phyloP scores from a whole-genome alignment of 1,284 basidiomycete genomes.

The Cryptococcus hybrid region DNA sequence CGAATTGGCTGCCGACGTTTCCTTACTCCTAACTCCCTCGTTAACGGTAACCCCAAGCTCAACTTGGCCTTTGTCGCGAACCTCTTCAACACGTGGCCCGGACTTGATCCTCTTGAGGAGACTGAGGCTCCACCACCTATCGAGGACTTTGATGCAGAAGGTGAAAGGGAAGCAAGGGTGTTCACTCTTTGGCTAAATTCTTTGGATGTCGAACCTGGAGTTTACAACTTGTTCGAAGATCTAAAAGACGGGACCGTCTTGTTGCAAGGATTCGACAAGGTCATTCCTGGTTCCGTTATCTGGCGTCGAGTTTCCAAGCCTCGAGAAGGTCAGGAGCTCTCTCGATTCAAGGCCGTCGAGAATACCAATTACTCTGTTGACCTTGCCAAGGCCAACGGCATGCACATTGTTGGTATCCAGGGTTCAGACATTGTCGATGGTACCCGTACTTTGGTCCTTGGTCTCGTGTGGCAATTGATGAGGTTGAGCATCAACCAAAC shows the following conservation, averaged over 20 bases:
- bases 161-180: slow-evolving; percentile 94
- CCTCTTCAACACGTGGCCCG: slow-evolving; percentile 96
- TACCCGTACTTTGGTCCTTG: slow-evolving; percentile 84
- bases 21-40: slow-evolving; percentile 84
- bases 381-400: slow-evolving; percentile 83
- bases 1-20: slow-evolving; percentile 94
- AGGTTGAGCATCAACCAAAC: slow-evolving; percentile 89
- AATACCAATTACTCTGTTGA: slow-evolving; percentile 98
- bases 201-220: slow-evolving; percentile 90
- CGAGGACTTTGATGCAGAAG: slow-evolving; percentile 98
- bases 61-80: slow-evolving; percentile 99
- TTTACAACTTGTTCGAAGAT: slow-evolving; percentile 96
- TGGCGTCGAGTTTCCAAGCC: slow-evolving; percentile 95
- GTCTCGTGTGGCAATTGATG: slow-evolving; percentile 98
- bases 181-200: slow-evolving; percentile 99
- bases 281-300: slow-evolving; percentile 84
- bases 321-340: slow-evolving; percentile 79
- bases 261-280: slow-evolving; percentile 95
- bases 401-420: slow-evolving; percentile 97
- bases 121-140: slow-evolving; percentile 69
- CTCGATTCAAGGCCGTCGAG: slow-evolving; percentile 95
- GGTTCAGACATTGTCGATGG: slow-evolving; percentile 97
- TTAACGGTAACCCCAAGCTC: slow-evolving; percentile 94
- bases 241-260: slow-evolving; percentile 86
- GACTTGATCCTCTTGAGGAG: slow-evolving; percentile 88